phyloP scores from a whole-genome alignment of 2,329 filamentous ascomycete genomes.

The Ophiostoma novo-ulmi region DNA sequence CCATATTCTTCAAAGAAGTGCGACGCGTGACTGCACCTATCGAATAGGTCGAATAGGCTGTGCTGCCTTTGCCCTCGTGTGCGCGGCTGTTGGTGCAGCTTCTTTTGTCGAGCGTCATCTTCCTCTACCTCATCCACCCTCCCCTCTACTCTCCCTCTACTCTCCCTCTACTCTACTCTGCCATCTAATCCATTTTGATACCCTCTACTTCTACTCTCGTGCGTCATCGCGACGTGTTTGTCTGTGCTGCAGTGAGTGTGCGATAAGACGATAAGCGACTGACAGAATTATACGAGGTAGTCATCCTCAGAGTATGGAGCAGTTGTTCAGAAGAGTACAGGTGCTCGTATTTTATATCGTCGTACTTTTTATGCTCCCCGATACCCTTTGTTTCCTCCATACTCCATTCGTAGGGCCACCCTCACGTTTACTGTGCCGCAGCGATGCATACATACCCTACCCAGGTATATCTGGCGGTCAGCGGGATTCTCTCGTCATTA shows the following conservation, averaged over 20 bases:
- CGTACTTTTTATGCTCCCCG: background rate
- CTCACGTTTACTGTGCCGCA: background rate
- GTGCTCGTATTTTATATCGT: background rate
- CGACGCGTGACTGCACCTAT: background rate
- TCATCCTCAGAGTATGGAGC: background rate
- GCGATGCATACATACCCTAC: background rate
- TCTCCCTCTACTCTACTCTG: background rate
- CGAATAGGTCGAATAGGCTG: conserved; percentile 18
- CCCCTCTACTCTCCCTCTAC: background rate
- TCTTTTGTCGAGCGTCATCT: background rate
- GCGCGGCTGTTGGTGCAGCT: background rate
- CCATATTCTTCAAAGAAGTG: background rate
- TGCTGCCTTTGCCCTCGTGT: conserved; percentile 17
- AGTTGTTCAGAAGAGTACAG: background rate
- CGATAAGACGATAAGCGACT: conserved; percentile 9
- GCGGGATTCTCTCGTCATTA: background rate
- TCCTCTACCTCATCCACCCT: background rate
- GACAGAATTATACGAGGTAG: background rate
- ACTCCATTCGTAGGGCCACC: background rate
- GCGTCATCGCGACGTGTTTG: background rate
- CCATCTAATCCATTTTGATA: background rate
- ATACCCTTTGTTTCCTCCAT: background rate
- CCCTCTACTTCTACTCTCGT: background rate
- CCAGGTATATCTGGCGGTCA: background rate
- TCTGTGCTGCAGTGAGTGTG: background rate